Evolutionary conservation across 2,329 filamentous ascomycete species (phyloP), one percentile per base, ranked within the genome.

Genomic region (Thielaviopsis euricoi): DNA sequence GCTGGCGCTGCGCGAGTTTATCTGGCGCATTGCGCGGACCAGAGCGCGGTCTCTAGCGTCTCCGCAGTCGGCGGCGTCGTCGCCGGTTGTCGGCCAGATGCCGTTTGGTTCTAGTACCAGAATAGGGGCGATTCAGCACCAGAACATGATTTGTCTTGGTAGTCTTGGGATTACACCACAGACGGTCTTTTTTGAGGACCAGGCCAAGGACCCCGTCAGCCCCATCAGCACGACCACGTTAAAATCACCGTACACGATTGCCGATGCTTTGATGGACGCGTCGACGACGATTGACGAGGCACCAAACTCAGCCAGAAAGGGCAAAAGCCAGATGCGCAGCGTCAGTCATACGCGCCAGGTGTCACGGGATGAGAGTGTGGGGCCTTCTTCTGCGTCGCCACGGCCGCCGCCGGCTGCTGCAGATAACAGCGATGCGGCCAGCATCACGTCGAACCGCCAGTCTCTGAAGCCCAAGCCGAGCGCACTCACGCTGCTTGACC

Each of bases 251-350:
- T 86, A 88, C 63, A 95, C 89, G 0, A 93, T 97, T 63, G 82
- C 87, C 3, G 91, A 97, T 70, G 93, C 93, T 6, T 74, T 97
- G 17, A 75, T 95, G 29, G 93, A 97, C 69, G 93, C 93, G 6
- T 94, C 89, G 0, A 90, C 88, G 72, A 89, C 86, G 0, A 89
- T 93, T 62, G 86, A 91, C 65, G 83, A 86, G 62, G 74, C 82
- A 0, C 54, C 55, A 22, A 66, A 75, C n/a, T n/a, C n/a, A n/a
- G n/a, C n/a, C n/a, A n/a, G n/a, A 75, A 62, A 74, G 74, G 56
- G 74, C 75, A 29, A 74, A 75, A 15, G 75, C 76, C 0, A 65
- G 49, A 52, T 46, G 10, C 55, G 55, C 3, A 60, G 59, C 21
- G 52, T 22, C 40, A 60, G 58, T 22, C 58, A 57, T 37, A 53